Base-by-base conservation (phyloP, 1,139 yeast genomes). In the Insectozyma bohioensis region DNA sequence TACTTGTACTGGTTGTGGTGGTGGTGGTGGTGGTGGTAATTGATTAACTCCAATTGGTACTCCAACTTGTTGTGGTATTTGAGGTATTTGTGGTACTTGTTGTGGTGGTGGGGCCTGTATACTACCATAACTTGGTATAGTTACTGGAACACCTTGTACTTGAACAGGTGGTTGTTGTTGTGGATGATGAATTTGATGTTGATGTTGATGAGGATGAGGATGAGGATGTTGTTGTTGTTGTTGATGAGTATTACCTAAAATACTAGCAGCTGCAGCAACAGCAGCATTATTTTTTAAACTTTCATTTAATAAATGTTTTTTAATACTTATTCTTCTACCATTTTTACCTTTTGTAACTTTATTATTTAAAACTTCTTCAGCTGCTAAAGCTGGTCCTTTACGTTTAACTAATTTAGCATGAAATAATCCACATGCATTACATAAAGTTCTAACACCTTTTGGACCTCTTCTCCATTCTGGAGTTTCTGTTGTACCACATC, bases 391-490 rank as follows among this genome's bases (percentile, higher is more conserved):
- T 21, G 81, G 79, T 3, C 92, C 92, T 45, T 75, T 78, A 40
- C 76, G 66, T 54, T 80, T 80, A 31, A 78, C 75, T 35, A 83
- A 63, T 52, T 85, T 85, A 17, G 92, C 87, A 56, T 82, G 87
- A 54, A 76, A 85, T 31, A 87, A 65, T 0, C 96, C 96, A 60
- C 96, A 87, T 0, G 95, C 95, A 56, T 87, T 87, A 58, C 95
- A 87, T 38, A 87, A 63, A 0, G 95, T 85, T 33, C 94, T 67
- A 10, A 83, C 84, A 0, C 95, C 96, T 41, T 78, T 76, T 2
- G 95, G 95, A 0, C 95, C 95, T 36, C 88, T 70, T 45, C 95
- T 68, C 95, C 96, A 87, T 60, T 87, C 95, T 1, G 95, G 95
- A 1, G 96, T 86, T 40, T 81, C 86, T 3, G 76, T 72, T n/a